Evolutionary conservation across 2,329 filamentous ascomycete genomes (phyloP), one percentile per base, ranked within the genome.

Genomic region (Diaporthe sp.): DNA sequence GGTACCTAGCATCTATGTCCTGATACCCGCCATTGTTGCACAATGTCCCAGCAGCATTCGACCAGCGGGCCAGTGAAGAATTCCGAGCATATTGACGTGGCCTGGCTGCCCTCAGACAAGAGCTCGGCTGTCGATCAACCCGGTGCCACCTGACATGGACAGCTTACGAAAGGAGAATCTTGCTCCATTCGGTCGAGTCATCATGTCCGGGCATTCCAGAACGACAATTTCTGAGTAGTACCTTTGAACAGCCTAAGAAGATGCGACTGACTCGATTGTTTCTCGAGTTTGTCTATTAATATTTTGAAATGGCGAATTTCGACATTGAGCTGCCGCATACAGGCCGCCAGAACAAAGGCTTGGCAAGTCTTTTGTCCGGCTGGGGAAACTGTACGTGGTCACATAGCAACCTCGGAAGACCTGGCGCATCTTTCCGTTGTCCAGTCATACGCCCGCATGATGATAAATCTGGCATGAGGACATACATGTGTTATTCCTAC

Each of bases 171-270:
- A 67, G 45, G 64, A 28, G 64, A 52, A 25, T 38, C 22, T 52
- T 67, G 64, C 64, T 67, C 64, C 64, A 52, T 52, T 38, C 13
- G 64, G 64, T 52, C 64, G 64, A 67, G 64, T 67, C 64, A 67
- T 38, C 45, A 33, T 40, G 7, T 33, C 45, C 13, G 12, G 42
- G 33, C 60, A 47, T 12, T 66, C 64, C 13, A 28, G 22, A 67
- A 33, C 10, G 28, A 35, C 42, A 22, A 40, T n/a, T 67, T 13
- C 45, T 15, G 17, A 22, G 33, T 28, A 38, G n/a, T 52, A 25
- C 45, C 12, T 28, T 28, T 28, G 2, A 38, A 38, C 22, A 52
- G 22, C 45, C n/a, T 19, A n/a, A 17, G 28, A 47, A 22, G 25
- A 33, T n/a, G 40, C 19, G 42, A 19, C 64, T 67, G 64, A 67